These are phyloP conservation scores for Suillus subaureus DNA, from an alignment of 768 basidiomycete genomes.

Conservation along the genomic window DNA sequence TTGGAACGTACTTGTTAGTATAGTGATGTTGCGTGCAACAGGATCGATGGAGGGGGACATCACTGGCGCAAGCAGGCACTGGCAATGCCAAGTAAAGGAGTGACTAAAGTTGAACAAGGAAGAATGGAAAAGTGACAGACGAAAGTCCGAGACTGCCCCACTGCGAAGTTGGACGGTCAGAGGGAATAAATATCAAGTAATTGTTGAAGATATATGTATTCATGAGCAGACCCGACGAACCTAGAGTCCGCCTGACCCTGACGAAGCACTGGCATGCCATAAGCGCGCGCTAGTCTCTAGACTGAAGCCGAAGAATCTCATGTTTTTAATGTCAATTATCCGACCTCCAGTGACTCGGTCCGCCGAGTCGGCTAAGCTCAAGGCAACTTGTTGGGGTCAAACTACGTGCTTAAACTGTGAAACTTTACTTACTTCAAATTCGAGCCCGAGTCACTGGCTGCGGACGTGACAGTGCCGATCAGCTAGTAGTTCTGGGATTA, in stretches of 20 bases:
- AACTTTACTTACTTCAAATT: neutral
- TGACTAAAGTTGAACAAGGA: neutral
- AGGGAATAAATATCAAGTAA: neutral
- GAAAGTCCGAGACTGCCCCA: neutral
- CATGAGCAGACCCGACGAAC: neutral
- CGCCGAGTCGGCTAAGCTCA: neutral
- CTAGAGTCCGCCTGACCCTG: neutral
- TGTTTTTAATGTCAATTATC: neutral
- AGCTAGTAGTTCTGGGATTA: neutral
- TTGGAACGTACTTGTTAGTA: neutral
- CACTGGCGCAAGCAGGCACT: neutral
- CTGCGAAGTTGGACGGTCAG: neutral
- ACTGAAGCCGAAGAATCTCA: neutral
- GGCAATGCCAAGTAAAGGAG: conserved; percentile 1
- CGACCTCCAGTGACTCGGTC: no score
- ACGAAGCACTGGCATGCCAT: neutral
- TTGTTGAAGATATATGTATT: neutral
- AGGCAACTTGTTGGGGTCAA: neutral
- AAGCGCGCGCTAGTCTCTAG: neutral
- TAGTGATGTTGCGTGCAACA: neutral
- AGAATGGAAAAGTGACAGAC: neutral
- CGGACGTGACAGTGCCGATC: neutral
- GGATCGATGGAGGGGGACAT: neutral
- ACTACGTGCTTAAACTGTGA: neutral
- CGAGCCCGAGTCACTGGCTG: neutral